Evolutionary conservation across 139 green algal genomes (phyloP).

Genomic region (Chlamydomonas sphaeroides): DNA sequence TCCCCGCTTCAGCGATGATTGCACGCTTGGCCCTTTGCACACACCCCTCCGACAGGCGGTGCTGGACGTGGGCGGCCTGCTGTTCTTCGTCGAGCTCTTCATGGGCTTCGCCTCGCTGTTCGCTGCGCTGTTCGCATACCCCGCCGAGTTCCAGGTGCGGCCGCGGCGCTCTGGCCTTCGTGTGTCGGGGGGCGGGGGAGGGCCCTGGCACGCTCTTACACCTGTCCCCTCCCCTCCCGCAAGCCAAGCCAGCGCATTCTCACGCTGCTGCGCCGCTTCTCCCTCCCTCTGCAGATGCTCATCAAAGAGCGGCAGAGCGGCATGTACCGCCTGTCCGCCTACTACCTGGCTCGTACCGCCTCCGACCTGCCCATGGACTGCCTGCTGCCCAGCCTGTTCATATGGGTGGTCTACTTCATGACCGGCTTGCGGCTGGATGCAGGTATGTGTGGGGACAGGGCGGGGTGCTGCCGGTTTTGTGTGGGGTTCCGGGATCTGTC

Average conservation of each 20-base stretch:
- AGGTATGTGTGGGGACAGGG: too few relatives aligned
- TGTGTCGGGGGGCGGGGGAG: too few relatives aligned
- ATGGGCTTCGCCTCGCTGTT: conserved; percentile 61
- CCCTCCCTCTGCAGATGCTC: conserved; percentile 51
- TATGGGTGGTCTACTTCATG: conserved; percentile 76
- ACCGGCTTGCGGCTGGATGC: conserved; percentile 52
- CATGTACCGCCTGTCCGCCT: conserved; percentile 89
- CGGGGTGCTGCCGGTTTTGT: too few relatives aligned
- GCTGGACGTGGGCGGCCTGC: conserved; percentile 60
- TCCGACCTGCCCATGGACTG: conserved; percentile 81
- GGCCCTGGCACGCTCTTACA: conserved; percentile 17
- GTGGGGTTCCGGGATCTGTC: too few relatives aligned
- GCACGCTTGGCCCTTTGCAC: too few relatives aligned
- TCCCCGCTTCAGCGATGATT: too few relatives aligned
- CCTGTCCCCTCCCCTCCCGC: conserved; percentile 4
- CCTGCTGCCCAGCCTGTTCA: conserved; percentile 66
- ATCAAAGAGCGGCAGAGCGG: conserved; percentile 69
- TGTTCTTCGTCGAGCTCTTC: conserved; percentile 75
- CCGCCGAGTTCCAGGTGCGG: conserved; percentile 53
- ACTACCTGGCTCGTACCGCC: conserved; percentile 74
- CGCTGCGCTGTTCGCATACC: conserved; percentile 68
- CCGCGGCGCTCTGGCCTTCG: too few relatives aligned
- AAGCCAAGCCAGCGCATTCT: too few relatives aligned
- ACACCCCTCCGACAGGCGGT: too few relatives aligned
- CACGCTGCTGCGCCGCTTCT: too few relatives aligned